A percentile compares a stretch with the other conserved stretches of the same genome.
These are phyloP conservation scores for Alternaria tenuissima DNA, from an alignment of 2,329 filamentous ascomycete species.

Conservation along the genomic window DNA sequence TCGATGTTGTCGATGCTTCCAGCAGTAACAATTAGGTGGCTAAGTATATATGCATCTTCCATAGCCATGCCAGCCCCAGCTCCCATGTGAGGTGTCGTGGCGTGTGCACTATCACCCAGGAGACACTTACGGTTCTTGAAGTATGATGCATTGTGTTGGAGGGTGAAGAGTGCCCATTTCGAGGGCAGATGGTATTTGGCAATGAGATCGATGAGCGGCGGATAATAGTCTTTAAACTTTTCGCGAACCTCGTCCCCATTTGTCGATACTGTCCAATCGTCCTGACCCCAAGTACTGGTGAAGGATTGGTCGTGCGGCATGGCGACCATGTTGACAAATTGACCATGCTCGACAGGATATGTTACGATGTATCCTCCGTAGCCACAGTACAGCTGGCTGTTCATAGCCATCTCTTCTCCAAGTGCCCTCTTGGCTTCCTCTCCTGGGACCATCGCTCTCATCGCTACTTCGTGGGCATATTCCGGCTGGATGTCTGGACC, in stretches of 20 bases:
- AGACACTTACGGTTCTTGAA: conserved; percentile 53
- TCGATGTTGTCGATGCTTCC: conserved; percentile 26
- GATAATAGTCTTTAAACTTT: conserved; percentile 26
- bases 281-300: conserved; percentile 14
- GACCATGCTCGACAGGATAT: conserved; percentile 66
- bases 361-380: conserved; percentile 65
- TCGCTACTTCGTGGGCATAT: conserved; percentile 67
- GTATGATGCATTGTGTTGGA: conserved; percentile 56
- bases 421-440: conserved; percentile 57
- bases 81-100: conserved; percentile 60
- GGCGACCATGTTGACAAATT: conserved; percentile 60
- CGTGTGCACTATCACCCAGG: conserved; percentile 65
- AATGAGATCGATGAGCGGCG: conserved; percentile 23
- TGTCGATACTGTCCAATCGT: conserved; percentile 29
- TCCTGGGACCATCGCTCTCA: conserved; percentile 68
- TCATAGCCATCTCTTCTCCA: conserved; percentile 58
- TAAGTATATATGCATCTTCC: conserved; percentile 60
- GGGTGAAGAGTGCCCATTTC: conserved; percentile 64
- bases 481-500: conserved; percentile 56
- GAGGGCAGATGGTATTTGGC: conserved; percentile 35
- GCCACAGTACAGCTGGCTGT: conserved; percentile 65
- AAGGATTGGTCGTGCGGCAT: conserved; percentile 18
- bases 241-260: conserved; percentile 27
- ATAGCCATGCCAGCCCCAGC: conserved; percentile 64
- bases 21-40: conserved; percentile 40